Evolutionary conservation across 306 rosid species (phyloP), one percentile per base, ranked within the genome.

Genomic region (Prunus armeniaca): DNA sequence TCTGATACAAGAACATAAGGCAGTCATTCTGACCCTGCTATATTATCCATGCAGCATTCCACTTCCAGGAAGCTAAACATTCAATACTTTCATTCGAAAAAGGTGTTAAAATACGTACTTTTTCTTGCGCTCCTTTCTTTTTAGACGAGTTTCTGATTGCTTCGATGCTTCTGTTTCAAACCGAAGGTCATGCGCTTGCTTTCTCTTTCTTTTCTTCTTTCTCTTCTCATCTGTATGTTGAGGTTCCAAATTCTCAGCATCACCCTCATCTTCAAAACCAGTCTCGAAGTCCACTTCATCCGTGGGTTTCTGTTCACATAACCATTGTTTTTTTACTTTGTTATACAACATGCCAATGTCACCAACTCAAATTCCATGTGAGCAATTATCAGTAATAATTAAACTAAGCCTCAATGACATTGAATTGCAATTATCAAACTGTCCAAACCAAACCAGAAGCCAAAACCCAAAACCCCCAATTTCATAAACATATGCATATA

Each of bases 121-220:
- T 83, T 90, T 94, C 89, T 79, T 87, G 7, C 91, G 97, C 69
- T 92, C 93, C 62, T 52, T 58, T 73, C 75, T 86, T 77, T 88
- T 94, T 64, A 81, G 65, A 78, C 89, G 80, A 19, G 83, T 49
- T 20, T 20, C 85, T 0, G 89, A 78, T 71, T 85, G 78, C 79
- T 88, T 88, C 76, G 65, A 25, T 12, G 76, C 82, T 30, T 51
- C 75, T 28, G 64, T 69, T 65, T 76, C 91, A 87, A 94, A 93
- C 77, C 98, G 90, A 66, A 87, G 96, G 80, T 94, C 98, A 49
- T 80, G 80, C 66, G 89, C 93, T 78, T 84, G 84, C 67, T 80
- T 90, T 69, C 96, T 88, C 91, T 94, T 94, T 49, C 92, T 84
- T 64, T 92, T 94, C 76, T 81, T 88, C 89, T 85, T 92, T 75